Conservation (phyloP, 2,329 filamentous ascomycete genomes). For the Monilinia aucupariae region DNA sequence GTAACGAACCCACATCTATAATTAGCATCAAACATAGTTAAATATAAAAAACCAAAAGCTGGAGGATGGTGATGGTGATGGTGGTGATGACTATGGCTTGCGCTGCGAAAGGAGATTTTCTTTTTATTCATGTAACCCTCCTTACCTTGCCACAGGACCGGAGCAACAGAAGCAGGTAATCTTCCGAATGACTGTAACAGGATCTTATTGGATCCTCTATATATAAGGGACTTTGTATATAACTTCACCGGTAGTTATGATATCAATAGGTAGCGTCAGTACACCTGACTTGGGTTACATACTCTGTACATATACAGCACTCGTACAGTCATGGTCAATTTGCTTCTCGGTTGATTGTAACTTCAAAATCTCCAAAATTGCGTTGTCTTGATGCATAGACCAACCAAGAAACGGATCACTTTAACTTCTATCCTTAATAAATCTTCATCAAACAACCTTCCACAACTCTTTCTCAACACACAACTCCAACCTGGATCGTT, state of each 20-base stretch:
- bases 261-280: too few species aligned
- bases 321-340: background rate
- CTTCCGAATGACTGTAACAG: background rate
- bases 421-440: background rate
- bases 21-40: too few species aligned
- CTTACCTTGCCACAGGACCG: too few species aligned
- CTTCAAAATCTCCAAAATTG: background rate
- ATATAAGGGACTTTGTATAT: too few species aligned
- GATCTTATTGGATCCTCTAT: too few species aligned
- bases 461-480: background rate
- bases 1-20: too few species aligned
- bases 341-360: background rate
- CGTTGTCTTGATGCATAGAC: slow-evolving; percentile 1
- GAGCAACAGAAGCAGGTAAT: too few species aligned
- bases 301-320: too few species aligned
- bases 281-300: too few species aligned
- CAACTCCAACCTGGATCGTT: background rate
- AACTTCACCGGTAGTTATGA: too few species aligned
- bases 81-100: background rate
- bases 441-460: background rate
- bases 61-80: background rate
- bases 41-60: too few species aligned
- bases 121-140: background rate
- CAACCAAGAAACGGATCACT: slow-evolving; percentile 2
- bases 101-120: background rate